phyloP scores from a whole-genome alignment of 2,329 filamentous ascomycete species.

The Zymoseptoria ardabiliae region DNA sequence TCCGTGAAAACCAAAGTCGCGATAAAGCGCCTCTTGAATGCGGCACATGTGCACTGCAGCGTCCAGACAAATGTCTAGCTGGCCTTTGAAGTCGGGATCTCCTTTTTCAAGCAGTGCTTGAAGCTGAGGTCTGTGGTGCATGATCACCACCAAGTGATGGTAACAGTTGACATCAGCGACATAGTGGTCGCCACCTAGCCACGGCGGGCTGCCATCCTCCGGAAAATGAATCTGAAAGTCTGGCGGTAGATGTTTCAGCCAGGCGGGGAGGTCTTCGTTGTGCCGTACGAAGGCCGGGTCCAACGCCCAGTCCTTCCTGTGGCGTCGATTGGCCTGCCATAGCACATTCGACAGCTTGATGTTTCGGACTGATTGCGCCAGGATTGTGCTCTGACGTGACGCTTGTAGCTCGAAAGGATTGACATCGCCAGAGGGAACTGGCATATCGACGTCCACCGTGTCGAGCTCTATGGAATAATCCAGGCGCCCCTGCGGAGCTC shows the following conservation, averaged over 20 bases:
- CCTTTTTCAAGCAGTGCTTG: constrained; percentile 66
- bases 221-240: constrained; percentile 75
- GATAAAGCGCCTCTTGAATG: constrained; percentile 74
- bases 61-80: constrained; percentile 79
- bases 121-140: constrained; percentile 81
- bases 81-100: constrained; percentile 75
- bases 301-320: constrained; percentile 75
- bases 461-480: constrained; percentile 70
- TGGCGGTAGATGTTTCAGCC: constrained; percentile 67
- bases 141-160: constrained; percentile 75
- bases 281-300: constrained; percentile 76
- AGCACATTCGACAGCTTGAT: constrained; percentile 69
- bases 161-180: constrained; percentile 85
- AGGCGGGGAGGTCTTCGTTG: constrained; percentile 68
- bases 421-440: constrained; percentile 55
- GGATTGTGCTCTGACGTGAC: constrained; percentile 78
- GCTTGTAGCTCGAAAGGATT: constrained; percentile 69
- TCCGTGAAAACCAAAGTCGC: constrained; percentile 68
- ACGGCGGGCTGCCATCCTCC: constrained; percentile 69
- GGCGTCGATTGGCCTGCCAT: constrained; percentile 66
- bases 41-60: constrained; percentile 80
- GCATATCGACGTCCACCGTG: constrained; percentile 66
- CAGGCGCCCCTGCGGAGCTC: constrained; percentile 73
- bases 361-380: constrained; percentile 68
- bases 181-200: constrained; percentile 72